phyloP scores from a whole-genome alignment of 2,329 filamentous ascomycete species.

The Thermomyces lanuginosus region DNA sequence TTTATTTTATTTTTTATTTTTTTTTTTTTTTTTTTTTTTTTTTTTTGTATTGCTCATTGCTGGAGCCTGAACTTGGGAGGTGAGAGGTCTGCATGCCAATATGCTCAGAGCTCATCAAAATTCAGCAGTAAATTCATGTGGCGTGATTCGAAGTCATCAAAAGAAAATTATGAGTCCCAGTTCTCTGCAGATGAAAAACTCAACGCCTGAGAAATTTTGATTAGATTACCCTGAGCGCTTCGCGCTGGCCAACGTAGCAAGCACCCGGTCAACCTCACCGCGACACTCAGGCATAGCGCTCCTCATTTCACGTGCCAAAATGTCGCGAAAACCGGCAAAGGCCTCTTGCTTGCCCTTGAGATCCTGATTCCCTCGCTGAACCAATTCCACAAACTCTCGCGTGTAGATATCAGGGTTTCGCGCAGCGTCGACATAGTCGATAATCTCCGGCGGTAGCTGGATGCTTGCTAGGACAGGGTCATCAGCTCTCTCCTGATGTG shows the following conservation, averaged over 20 bases:
- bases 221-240: background rate
- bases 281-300: constrained; percentile 41
- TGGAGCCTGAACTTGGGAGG: too few species aligned
- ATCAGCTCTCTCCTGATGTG: too few species aligned
- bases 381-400: constrained; percentile 47
- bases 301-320: constrained; percentile 42
- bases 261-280: constrained; percentile 36
- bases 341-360: constrained; percentile 45
- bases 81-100: too few species aligned
- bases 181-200: too few species aligned
- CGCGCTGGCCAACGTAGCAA: constrained; percentile 21
- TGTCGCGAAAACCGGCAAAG: constrained; percentile 41
- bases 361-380: constrained; percentile 46
- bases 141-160: too few species aligned
- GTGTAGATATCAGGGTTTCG: constrained; percentile 53
- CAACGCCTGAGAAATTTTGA: background rate
- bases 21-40: too few species aligned
- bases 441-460: constrained; percentile 44
- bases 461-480: constrained; percentile 34
- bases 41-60: too few species aligned
- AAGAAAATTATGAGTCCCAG: too few species aligned
- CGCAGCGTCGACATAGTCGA: constrained; percentile 45
- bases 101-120: background rate
- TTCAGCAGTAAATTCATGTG: too few species aligned
- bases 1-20: too few species aligned